Evolutionary conservation across 192 early-diverging fungal species (phyloP).

Genomic region (Gaertneriomyces sp.): DNA sequence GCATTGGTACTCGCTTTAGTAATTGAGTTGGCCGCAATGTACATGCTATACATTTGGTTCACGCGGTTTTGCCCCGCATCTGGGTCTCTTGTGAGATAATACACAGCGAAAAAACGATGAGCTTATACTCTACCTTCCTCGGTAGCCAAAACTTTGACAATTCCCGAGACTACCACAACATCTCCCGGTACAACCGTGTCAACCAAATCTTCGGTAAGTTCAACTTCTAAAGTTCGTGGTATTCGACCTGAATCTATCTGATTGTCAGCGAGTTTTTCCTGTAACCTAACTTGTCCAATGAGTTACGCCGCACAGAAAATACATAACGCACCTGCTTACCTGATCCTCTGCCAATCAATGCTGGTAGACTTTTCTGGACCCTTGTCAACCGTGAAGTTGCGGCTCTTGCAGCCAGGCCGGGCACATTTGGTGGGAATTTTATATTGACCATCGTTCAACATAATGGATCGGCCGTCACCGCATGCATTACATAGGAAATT

Average conservation of each 20-base stretch:
- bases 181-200: conserved; percentile 79
- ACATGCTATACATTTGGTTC: conserved; percentile 62
- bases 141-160: conserved; percentile 70
- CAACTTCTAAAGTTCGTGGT: conserved; percentile 74
- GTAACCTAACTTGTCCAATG: conserved; percentile 49
- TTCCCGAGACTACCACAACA: conserved; percentile 70
- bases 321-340: conserved; percentile 22
- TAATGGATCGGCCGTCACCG: conserved; percentile 50
- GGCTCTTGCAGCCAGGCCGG: conserved; percentile 63
- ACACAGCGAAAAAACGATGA: neutral
- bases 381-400: conserved; percentile 59
- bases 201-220: conserved; percentile 70
- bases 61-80: conserved; percentile 52
- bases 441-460: conserved; percentile 64
- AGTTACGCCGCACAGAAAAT: conserved; percentile 4
- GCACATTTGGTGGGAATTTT: conserved; percentile 57
- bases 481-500: conserved; percentile 63
- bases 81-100: neutral
- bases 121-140: conserved; percentile 51
- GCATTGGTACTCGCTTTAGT: conserved; percentile 49
- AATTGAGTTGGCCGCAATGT: conserved; percentile 67
- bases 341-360: conserved; percentile 74
- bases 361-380: conserved; percentile 51
- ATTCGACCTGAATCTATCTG: conserved; percentile 65
- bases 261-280: conserved; percentile 75